Evolutionary conservation across 768 basidiomycete species (phyloP).

Genomic region (Psilocybe cyanescens): DNA sequence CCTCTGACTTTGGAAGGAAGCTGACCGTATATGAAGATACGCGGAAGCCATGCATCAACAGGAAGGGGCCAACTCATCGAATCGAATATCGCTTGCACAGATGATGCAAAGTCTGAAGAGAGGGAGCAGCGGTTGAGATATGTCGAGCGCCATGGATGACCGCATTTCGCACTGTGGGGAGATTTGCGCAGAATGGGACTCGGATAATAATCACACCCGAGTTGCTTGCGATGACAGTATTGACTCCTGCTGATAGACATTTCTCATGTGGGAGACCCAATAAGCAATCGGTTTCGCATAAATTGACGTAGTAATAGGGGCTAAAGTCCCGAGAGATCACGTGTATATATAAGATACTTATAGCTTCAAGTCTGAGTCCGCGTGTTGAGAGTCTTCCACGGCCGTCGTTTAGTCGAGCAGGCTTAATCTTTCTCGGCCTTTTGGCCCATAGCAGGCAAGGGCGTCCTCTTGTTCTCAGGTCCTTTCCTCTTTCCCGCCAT

Average conservation of each 20-base stretch:
- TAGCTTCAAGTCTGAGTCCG: not conserved
- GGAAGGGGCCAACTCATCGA: slow-evolving; percentile 69
- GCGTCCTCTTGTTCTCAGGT: slow-evolving; percentile 4
- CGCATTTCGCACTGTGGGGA: not conserved
- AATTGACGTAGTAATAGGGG: not conserved
- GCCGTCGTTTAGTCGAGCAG: slow-evolving; percentile 6
- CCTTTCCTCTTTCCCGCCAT: slow-evolving; percentile 5
- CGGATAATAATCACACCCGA: not conserved
- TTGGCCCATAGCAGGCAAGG: slow-evolving; percentile 8
- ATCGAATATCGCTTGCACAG: slow-evolving; percentile 58
- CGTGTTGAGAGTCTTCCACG: slow-evolving; percentile 7
- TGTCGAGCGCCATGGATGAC: not conserved
- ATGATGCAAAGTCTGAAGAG: slow-evolving; percentile 45
- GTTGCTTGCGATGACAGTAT: not conserved
- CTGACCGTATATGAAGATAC: slow-evolving; percentile 36
- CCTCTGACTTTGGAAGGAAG: not conserved
- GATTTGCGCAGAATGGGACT: not conserved
- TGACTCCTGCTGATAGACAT: not conserved
- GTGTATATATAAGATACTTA: not conserved
- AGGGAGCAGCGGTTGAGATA: slow-evolving; percentile 30
- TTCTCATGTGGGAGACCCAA: not conserved
- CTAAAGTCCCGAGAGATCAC: not conserved
- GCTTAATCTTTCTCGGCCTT: not conserved
- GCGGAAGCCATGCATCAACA: slow-evolving; percentile 83
- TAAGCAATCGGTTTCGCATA: not conserved